Evolutionary conservation across 192 early-diverging fungal species (phyloP), one percentile per base, ranked within the genome.

Genomic region (Gaertneriomyces semiglobifer): DNA sequence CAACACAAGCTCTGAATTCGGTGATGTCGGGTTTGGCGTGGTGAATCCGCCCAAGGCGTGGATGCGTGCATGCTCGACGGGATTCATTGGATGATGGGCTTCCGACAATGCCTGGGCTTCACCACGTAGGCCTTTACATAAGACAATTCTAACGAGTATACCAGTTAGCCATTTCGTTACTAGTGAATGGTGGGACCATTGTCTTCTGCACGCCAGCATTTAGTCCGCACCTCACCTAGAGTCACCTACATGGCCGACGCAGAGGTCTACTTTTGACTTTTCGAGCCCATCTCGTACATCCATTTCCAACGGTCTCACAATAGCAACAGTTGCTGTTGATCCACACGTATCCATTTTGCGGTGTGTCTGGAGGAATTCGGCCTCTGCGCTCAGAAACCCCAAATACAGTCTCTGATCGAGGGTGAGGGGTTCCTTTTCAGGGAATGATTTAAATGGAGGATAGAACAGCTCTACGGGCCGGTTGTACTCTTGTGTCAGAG

Each of bases 371-470:
- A 65, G 40, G 25, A 65, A 65, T 7, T 53, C 63, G 6, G 54
- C 10, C 63, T 65, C 63, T 25, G 63, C 50, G 42, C 54, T 65
- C 63, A 65, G 25, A 39, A 65, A 65, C 6, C 48, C 48, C 44
- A 65, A 18, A 18, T 65, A 65, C 50, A 65, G 25, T 8, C 63
- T 47, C 42, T 65, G 63, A 19, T 19, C 19, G 50, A 65, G 48
- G 1, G 63, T 65, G 9, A 65, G 53, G 3, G 63, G 63, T 41
- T 65, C 63, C 9, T 47, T 53, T 52, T 50, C 44, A 43, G 16
- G 7, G 7, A 8, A 7, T 62, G 61, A 3, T 58, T 58, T 33
- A 7, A 16, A 2, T 61, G 60, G 60, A 14, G 60, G 60, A 7
- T 61, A 6, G 10, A 20, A n/a, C 18, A 52, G 44, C 6, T 16